Conservation (phyloP, 768 basidiomycete genomes). For the Boletus fagicola region DNA sequence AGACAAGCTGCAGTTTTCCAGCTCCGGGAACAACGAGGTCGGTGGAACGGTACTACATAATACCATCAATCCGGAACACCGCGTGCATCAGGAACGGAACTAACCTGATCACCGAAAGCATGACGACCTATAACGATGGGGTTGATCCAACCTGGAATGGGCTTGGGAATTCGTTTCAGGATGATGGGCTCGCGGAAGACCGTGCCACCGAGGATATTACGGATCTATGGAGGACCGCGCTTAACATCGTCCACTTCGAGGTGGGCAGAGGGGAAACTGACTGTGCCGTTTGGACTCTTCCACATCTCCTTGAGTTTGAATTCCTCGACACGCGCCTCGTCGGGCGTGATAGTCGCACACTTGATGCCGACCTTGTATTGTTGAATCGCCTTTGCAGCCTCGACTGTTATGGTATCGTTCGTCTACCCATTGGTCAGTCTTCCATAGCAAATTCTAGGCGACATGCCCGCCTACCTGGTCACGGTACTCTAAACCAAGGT, state of each 20-base stretch:
- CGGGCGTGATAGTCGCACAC: constrained; percentile 98
- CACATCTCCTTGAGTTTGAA: constrained; percentile 99
- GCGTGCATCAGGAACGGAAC: constrained; percentile 18
- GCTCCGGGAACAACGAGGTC: constrained; percentile 90
- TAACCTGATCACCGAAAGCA: constrained; percentile 92
- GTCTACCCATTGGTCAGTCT: constrained; percentile 51
- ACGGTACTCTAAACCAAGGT: constrained; percentile 91
- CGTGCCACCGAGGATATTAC: constrained; percentile 97
- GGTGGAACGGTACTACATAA: constrained; percentile 79
- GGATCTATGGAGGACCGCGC: constrained; percentile 54
- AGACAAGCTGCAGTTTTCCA: constrained; percentile 92
- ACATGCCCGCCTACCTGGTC: constrained; percentile 59
- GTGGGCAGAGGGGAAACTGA: constrained; percentile 36
- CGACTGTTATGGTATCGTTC: constrained; percentile 88
- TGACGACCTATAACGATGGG: constrained; percentile 97
- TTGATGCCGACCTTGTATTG: constrained; percentile 97
- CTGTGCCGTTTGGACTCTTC: constrained; percentile 95
- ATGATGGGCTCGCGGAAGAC: constrained; percentile 99
- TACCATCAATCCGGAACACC: constrained; percentile 6
- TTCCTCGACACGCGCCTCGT: constrained; percentile 93
- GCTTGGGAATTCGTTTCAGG: constrained; percentile 83
- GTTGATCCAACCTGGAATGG: constrained; percentile 95
- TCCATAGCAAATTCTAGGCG: background rate
- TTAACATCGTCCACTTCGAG: background rate
- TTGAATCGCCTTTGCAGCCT: constrained; percentile 91